phyloP scores from a whole-genome alignment of 164 flowering plant species.

The Tetracentron sinense region DNA sequence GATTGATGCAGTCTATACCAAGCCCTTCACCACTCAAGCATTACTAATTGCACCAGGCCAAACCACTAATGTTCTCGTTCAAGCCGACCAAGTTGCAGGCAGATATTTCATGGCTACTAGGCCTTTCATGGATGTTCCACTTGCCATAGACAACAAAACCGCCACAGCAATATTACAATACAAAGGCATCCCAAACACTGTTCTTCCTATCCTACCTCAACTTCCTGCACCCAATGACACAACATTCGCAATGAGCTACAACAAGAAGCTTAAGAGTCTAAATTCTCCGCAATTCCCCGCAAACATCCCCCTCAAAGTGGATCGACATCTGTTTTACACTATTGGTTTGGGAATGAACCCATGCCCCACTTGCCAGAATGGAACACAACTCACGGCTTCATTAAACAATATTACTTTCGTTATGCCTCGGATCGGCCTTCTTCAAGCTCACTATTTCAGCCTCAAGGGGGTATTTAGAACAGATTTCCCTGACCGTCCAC shows the following conservation, averaged over 20 bases:
- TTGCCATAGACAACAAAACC: constrained; percentile 24
- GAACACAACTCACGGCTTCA: constrained; percentile 24
- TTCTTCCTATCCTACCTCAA: constrained; percentile 18
- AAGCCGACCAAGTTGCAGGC: constrained; percentile 14
- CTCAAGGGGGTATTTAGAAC: constrained; percentile 21
- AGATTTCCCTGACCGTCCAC: too few species aligned
- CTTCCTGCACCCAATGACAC: constrained; percentile 25
- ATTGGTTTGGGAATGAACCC: constrained; percentile 25
- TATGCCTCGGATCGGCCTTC: constrained; percentile 20
- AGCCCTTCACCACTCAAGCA: constrained; percentile 23
- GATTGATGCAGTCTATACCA: constrained; percentile 28
- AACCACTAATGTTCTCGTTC: constrained; percentile 27
- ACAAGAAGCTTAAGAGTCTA: constrained; percentile 18
- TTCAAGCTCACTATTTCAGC: constrained; percentile 26
- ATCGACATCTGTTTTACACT: constrained; percentile 21
- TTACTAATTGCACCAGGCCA: constrained; percentile 32
- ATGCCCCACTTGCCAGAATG: constrained; percentile 22
- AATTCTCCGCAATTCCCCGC: constrained; percentile 25
- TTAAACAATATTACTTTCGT: constrained; percentile 30
- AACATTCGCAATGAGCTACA: constrained; percentile 17
- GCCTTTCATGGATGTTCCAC: constrained; percentile 23
- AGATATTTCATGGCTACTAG: constrained; percentile 27
- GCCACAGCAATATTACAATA: constrained; percentile 29
- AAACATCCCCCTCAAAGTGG: constrained; percentile 19
- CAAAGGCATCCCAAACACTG: constrained; percentile 21